Base-by-base conservation (phyloP, 257 asterid species). In the Plectranthus barbatus region DNA sequence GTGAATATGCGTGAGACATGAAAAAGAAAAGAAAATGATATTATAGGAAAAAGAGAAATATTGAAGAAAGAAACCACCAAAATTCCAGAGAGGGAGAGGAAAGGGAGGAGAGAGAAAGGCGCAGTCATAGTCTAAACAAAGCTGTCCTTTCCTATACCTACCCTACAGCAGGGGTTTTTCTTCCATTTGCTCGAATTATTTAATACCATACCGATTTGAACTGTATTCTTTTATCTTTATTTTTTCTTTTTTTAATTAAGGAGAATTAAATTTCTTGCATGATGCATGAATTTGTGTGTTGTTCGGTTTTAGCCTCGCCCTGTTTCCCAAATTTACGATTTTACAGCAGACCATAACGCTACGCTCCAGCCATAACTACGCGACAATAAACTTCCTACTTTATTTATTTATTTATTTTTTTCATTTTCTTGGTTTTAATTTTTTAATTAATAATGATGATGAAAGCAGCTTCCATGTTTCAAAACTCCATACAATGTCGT, bases 141-240 rank as follows among this genome's bases (percentile, higher is more conserved):
- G 81, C 81, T 81, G 82, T 73, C 88, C 82, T 79, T 73, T 72
- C 82, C 77, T 69, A 74, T 60, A 76, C 88, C 89, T 78, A 78
- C 80, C 83, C 82, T 73, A 67, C 78, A 44, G 62, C 75, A 40
- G 70, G 42, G 53, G 19, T 41, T 71, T 45, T 26, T 23, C 64
- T 41, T 21, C 44, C 60, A 23, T 58, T 70, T 77, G 49, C 69
- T 46, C 74, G 3, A 71, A 67, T 47, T 59, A 68, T 26, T 72
- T 72, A 53, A 37, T 62, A 36, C 44, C 41, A 40, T 57, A 29
- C 56, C 29, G 10, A 9, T 49, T 46, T 65, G 45, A 58, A 45
- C 48, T 60, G 54, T 57, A 21, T 76, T 74, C 40, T 51, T 62
- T 79, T 67, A 44, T 72, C 49, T 54, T 64, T 71, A 61, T 55